Evolutionary conservation across 768 basidiomycete species (phyloP).

Genomic region (Suillus sp.): DNA sequence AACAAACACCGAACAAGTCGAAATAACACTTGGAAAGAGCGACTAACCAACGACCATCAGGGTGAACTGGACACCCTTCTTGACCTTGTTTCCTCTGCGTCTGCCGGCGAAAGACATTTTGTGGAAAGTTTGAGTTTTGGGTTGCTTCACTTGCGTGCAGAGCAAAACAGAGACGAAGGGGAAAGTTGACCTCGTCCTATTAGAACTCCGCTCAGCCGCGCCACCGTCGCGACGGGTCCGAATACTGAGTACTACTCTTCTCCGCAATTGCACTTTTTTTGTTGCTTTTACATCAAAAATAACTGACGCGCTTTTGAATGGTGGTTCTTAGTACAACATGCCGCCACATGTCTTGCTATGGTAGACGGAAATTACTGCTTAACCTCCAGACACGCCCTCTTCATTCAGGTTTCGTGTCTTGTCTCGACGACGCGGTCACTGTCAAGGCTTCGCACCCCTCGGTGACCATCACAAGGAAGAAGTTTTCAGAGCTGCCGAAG

Average conservation of each 20-base stretch:
- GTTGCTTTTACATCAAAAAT: not conserved
- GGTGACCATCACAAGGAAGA: conserved; percentile 47
- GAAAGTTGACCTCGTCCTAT: conserved; percentile 34
- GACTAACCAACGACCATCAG: conserved; percentile 94
- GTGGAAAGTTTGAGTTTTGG: conserved; percentile 21
- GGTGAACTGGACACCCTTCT: conserved; percentile 99
- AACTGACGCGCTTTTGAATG: conserved; percentile 16
- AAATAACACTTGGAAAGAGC: not conserved
- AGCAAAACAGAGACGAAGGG: conserved; percentile 32
- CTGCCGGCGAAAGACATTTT: conserved; percentile 85
- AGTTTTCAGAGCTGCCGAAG: conserved; percentile 59
- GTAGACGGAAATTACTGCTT: conserved; percentile 1
- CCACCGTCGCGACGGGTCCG: conserved; percentile 33
- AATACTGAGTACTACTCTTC: not conserved
- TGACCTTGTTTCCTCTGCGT: conserved; percentile 92
- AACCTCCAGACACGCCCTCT: conserved; percentile 8
- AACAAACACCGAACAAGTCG: conserved; percentile 22
- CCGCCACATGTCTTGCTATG: conserved; percentile 17
- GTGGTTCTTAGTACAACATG: conserved; percentile 8
- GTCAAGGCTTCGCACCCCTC: conserved; percentile 8
- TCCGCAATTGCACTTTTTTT: not conserved
- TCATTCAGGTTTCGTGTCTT: conserved; percentile 8
- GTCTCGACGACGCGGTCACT: conserved; percentile 4
- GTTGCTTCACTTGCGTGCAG: conserved; percentile 31
- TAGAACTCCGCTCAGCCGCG: conserved; percentile 36